Conservation (phyloP, 139 green algal genomes). For the Chlorella sp. region DNA sequence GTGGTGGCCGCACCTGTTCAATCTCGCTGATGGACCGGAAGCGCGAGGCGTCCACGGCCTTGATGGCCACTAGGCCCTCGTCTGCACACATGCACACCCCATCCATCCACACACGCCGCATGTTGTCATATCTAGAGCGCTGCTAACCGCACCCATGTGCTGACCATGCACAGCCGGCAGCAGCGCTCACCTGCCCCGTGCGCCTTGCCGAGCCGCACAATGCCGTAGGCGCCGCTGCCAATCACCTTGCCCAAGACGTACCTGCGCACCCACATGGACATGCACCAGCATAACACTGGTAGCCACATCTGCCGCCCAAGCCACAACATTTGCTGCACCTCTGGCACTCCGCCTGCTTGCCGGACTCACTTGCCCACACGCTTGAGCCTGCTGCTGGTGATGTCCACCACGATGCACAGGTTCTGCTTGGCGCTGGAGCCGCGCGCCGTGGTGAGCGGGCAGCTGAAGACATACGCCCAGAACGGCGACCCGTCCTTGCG, state of each 20-base stretch:
- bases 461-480: conserved; percentile 30
- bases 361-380: conserved; percentile 39
- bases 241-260: conserved; percentile 54
- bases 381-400: conserved; percentile 33
- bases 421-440: not conserved
- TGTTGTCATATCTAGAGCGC: no score
- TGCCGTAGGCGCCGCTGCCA: conserved; percentile 51
- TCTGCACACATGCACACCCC: no score
- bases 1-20: no score
- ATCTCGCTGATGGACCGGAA: conserved; percentile 67
- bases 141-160: no score
- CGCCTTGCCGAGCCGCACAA: conserved; percentile 46
- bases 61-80: conserved; percentile 69
- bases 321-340: no score
- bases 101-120: no score
- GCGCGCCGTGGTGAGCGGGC: conserved; percentile 7
- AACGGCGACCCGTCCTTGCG: conserved; percentile 34
- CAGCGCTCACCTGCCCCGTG: not conserved
- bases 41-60: conserved; percentile 53
- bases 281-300: no score
- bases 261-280: no score
- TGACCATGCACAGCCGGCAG: no score
- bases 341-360: no score
- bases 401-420: conserved; percentile 43
- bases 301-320: no score